Percentiles rank a stretch among this genome's conserved stretches.
phyloP scores from a whole-genome alignment of 768 basidiomycete genomes.

The Boletus subparvulus region DNA sequence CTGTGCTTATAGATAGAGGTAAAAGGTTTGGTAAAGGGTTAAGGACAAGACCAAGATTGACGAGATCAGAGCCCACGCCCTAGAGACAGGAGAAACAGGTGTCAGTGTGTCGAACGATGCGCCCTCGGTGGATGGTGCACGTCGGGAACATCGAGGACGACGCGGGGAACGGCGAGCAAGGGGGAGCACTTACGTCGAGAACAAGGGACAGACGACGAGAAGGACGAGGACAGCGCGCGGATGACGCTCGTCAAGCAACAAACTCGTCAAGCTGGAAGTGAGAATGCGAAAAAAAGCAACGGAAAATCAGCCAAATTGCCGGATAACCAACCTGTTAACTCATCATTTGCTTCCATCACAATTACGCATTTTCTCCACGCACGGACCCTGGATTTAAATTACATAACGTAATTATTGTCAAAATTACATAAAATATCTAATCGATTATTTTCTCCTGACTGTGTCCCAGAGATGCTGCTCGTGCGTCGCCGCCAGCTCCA shows the following conservation, averaged over 20 bases:
- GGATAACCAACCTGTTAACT: conserved; percentile 7
- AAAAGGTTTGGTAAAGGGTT: conserved; percentile 34
- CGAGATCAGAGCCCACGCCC: conserved; percentile 33
- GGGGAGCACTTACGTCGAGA: conserved; percentile 25
- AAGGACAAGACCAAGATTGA: conserved; percentile 36
- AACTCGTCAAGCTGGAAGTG: conserved; percentile 22
- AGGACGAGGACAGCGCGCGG: conserved; percentile 15
- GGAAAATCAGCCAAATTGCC: conserved; percentile 15
- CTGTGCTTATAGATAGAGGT: conserved; percentile 41
- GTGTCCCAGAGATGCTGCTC: conserved; percentile 45
- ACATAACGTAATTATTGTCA: conserved; percentile 12
- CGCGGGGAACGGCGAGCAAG: neutral
- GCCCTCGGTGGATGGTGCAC: neutral
- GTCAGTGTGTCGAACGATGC: conserved; percentile 7
- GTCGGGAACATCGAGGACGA: neutral
- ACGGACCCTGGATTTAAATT: conserved; percentile 25
- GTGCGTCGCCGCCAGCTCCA: conserved; percentile 28
- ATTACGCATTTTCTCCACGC: conserved; percentile 25
- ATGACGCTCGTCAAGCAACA: conserved; percentile 20
- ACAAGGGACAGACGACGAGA: conserved; percentile 12
- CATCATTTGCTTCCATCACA: conserved; percentile 20
- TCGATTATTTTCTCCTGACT: neutral
- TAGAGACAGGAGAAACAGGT: neutral
- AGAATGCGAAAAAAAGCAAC: conserved; percentile 21
- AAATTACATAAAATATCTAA: conserved; percentile 6